Evolutionary conservation across 805 yeast genomes (phyloP).

Genomic region (Kluyveromyces lactis): DNA sequence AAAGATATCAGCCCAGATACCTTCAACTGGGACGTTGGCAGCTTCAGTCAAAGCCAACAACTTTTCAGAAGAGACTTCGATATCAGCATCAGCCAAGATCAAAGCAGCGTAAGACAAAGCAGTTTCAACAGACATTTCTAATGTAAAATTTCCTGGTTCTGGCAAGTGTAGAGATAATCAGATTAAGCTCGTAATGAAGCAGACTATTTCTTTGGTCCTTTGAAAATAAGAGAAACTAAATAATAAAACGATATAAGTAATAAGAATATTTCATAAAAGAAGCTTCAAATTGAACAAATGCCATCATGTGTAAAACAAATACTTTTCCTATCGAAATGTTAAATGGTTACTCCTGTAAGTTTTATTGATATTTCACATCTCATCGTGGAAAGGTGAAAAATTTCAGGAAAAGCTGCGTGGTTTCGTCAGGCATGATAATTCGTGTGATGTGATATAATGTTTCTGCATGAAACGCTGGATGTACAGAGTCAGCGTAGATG

Average conservation of each 20-base stretch:
- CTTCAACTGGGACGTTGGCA: slow-evolving; percentile 69
- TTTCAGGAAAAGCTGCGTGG: slow-evolving; percentile 4
- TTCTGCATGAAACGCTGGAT: too few species aligned
- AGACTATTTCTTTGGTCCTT: slow-evolving; percentile 29
- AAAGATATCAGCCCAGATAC: slow-evolving; percentile 74
- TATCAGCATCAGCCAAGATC: slow-evolving; percentile 94
- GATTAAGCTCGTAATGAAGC: slow-evolving; percentile 28
- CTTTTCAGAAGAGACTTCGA: slow-evolving; percentile 84
- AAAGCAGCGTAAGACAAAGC: slow-evolving; percentile 97
- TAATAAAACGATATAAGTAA: background rate
- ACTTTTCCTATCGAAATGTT: too few species aligned
- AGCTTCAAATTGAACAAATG: too few species aligned
- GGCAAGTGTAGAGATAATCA: slow-evolving; percentile 28
- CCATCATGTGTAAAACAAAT: too few species aligned
- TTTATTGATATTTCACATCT: background rate
- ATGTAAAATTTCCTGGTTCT: slow-evolving; percentile 7
- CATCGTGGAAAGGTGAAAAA: background rate
- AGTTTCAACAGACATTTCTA: slow-evolving; percentile 74
- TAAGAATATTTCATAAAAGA: background rate
- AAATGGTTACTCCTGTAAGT: too few species aligned
- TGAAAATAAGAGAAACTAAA: background rate
- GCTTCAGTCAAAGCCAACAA: slow-evolving; percentile 62
- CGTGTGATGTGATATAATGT: slow-evolving; percentile 34
- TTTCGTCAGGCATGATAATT: slow-evolving; percentile 1
- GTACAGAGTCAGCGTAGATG: too few species aligned